phyloP scores from a whole-genome alignment of 73 alveolate genomes.

The Durusdinium trenchii region DNA sequence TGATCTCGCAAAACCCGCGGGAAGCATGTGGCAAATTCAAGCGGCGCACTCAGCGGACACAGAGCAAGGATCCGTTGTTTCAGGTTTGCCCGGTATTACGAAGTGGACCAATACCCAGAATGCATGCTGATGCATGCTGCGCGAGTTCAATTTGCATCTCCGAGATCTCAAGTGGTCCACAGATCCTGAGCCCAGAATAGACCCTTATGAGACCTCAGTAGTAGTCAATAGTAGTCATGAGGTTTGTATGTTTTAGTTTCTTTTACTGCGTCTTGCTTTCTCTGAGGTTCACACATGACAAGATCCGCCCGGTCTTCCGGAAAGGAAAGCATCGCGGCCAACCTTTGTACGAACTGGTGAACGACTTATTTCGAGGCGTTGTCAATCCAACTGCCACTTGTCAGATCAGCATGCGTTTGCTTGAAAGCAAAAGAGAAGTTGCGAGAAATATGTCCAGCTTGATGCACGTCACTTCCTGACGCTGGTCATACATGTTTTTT shows the following conservation, averaged over 20 bases:
- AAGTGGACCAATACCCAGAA: too few relatives aligned
- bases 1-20: too few relatives aligned
- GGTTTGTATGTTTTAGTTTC: background rate
- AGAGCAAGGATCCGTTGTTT: too few relatives aligned
- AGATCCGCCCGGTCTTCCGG: slow-evolving; percentile 83
- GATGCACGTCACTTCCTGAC: too few relatives aligned
- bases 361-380: slow-evolving; percentile 48
- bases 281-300: slow-evolving; percentile 77
- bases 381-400: slow-evolving; percentile 48
- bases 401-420: too few relatives aligned
- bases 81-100: too few relatives aligned
- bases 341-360: slow-evolving; percentile 76
- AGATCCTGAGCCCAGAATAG: background rate
- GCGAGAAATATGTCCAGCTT: too few relatives aligned
- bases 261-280: background rate
- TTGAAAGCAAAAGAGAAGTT: too few relatives aligned
- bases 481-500: too few relatives aligned
- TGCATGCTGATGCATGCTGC: background rate
- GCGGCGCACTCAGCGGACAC: too few relatives aligned
- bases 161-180: background rate
- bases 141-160: background rate
- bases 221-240: background rate
- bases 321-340: slow-evolving; percentile 65
- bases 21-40: too few relatives aligned
- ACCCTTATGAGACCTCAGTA: background rate